phyloP scores from a whole-genome alignment of 2,329 filamentous ascomycete genomes.

The Fusarium cyanostomum region DNA sequence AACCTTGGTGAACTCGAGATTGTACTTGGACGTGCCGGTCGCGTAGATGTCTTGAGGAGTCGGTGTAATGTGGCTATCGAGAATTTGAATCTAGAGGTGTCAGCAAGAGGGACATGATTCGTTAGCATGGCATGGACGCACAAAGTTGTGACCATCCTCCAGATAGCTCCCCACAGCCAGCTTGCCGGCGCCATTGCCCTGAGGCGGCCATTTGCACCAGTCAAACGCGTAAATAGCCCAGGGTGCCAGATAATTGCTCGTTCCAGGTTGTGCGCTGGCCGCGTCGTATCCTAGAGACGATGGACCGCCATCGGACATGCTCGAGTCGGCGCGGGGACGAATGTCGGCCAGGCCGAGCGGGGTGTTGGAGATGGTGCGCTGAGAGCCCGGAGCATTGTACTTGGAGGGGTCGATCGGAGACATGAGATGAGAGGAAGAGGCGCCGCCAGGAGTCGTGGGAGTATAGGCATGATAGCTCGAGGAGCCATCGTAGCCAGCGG shows the following conservation, averaged over 20 bases:
- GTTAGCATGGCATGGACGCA: constrained; percentile 48
- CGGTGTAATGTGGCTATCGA: constrained; percentile 83
- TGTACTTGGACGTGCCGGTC: constrained; percentile 76
- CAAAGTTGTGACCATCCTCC: constrained; percentile 98
- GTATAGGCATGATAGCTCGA: constrained; percentile 66
- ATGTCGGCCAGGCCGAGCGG: constrained; percentile 93
- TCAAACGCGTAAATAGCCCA: constrained; percentile 98
- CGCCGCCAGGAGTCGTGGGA: constrained; percentile 71
- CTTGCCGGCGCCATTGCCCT: constrained; percentile 84
- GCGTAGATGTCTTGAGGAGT: constrained; percentile 74
- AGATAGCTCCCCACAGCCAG: constrained; percentile 95
- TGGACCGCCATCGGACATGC: constrained; percentile 75
- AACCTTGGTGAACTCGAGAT: constrained; percentile 89
- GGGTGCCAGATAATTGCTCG: constrained; percentile 92
- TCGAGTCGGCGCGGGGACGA: constrained; percentile 83
- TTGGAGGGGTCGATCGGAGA: constrained; percentile 63
- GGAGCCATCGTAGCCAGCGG: constrained; percentile 64
- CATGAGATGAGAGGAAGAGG: constrained; percentile 70
- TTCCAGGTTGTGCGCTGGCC: constrained; percentile 71
- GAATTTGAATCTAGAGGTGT: constrained; percentile 84
- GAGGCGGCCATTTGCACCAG: constrained; percentile 98
- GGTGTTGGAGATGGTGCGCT: constrained; percentile 78
- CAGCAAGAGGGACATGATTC: constrained; percentile 2
- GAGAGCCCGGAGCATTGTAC: constrained; percentile 66
- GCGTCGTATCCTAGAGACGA: constrained; percentile 73